Base-by-base conservation (phyloP, 2,329 filamentous ascomycete genomes). In the Pleurostoma richardsiae region DNA sequence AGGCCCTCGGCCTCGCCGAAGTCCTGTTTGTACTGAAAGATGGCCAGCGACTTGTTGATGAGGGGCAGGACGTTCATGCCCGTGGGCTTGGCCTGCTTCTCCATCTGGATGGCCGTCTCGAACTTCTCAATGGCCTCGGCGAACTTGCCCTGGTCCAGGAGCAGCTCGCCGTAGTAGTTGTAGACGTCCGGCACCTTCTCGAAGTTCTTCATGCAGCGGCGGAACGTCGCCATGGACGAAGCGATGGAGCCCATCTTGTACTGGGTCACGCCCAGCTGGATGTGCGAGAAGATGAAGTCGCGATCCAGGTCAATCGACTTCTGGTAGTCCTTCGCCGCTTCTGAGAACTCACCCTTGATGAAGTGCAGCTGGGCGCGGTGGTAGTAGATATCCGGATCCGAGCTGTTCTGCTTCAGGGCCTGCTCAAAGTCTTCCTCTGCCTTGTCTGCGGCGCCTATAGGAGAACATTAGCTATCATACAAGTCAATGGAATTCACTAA, bases 231-330 rank as follows among this genome's bases (percentile, higher is more conserved):
- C 90, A 97, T 97, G 41, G 91, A 96, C 6, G 91, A 96, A 6
- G 94, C 94, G 49, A 99, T 88, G 30, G 90, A 96, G 56, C 94
- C 94, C 87, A 97, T 95, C 84, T 99, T 99, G 78, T 99, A 99
- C 71, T 99, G 94, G 43, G 94, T 99, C 44, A 99, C 94, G 67
- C 94, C 94, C 40, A 99, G 88, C 71, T 99, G 94, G 61, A 99
- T 99, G 73, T 99, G 94, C 6, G 92, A 97, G 80, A 96, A 99
- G 73, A 99, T 99, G 70, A 99, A 99, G 56, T 89, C 85, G 57
- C 83, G 81, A 74, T 99, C 94, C 30, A 99, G 80, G 59, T 99
- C 94, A 61, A 99, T 99, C 3, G 94, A 97, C 73, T 95, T 96
- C 68, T 99, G 94, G 74, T 99, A 99, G 72, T 99, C 94, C 74